Conservation (phyloP, 192 early-diverging fungal species). For the Dissophora globulifera region DNA sequence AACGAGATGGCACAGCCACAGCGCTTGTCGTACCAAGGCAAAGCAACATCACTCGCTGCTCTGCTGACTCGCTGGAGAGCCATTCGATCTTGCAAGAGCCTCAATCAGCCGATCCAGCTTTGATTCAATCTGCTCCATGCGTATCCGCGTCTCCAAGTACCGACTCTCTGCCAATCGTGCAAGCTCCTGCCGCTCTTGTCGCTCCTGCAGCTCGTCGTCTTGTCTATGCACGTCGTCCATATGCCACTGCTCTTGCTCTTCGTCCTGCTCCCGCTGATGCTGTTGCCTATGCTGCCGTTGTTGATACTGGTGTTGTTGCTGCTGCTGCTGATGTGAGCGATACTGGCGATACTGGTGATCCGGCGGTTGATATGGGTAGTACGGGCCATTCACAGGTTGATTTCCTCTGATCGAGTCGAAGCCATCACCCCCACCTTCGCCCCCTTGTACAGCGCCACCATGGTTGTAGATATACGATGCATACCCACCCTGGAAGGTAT, state of each 20-base stretch:
- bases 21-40: background rate
- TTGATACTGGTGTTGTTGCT: constrained; percentile 1
- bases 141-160: constrained; percentile 25
- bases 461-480: constrained; percentile 14
- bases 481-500: constrained; percentile 29
- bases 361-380: constrained; percentile 2
- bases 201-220: constrained; percentile 17
- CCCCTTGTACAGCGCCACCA: background rate
- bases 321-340: constrained; percentile 3
- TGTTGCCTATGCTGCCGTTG: background rate
- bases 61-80: background rate
- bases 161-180: constrained; percentile 20
- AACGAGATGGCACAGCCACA: too few relatives aligned
- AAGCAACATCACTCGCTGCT: background rate
- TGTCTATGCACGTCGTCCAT: constrained; percentile 6
- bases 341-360: background rate
- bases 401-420: background rate
- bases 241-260: too few relatives aligned
- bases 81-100: too few relatives aligned
- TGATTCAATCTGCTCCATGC: constrained; percentile 35
- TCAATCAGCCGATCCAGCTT: constrained; percentile 39
- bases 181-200: constrained; percentile 17
- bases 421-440: background rate
- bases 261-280: too few relatives aligned
- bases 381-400: background rate